Percentiles rank a stretch among this genome's conserved stretches.
phyloP scores from a whole-genome alignment of 2,329 filamentous ascomycete genomes.

The Trichoderma sp. region DNA sequence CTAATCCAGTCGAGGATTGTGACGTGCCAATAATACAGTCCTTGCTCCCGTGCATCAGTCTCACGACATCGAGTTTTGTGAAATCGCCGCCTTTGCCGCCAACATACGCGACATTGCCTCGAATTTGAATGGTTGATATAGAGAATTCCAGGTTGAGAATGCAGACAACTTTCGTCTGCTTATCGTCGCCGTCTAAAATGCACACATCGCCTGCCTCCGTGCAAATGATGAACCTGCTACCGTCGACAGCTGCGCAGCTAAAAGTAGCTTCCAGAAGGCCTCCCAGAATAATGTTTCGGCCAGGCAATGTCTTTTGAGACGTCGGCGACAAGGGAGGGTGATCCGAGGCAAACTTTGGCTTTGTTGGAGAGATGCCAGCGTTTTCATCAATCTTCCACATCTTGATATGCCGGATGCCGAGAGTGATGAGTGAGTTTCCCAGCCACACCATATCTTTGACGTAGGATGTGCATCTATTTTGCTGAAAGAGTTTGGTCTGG shows the following conservation, averaged over 20 bases:
- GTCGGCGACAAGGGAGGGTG: constrained; percentile 32
- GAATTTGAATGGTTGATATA: constrained; percentile 65
- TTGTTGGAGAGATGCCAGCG: constrained; percentile 59
- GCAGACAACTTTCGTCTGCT: constrained; percentile 67
- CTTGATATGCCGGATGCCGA: constrained; percentile 89
- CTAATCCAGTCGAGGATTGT: constrained; percentile 46
- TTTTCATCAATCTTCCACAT: constrained; percentile 82
- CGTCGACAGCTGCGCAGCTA: constrained; percentile 71
- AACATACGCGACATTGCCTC: constrained; percentile 61
- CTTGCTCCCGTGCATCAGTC: constrained; percentile 44
- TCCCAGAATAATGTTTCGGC: constrained; percentile 84
- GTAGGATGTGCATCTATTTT: constrained; percentile 87
- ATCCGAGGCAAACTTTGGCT: constrained; percentile 55
- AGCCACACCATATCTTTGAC: constrained; percentile 90
- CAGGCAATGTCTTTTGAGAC: constrained; percentile 65
- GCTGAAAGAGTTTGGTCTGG: constrained; percentile 72
- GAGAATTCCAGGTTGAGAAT: constrained; percentile 65
- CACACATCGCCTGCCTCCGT: constrained; percentile 90
- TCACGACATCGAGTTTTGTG: constrained; percentile 50
- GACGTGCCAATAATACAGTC: constrained; percentile 41
- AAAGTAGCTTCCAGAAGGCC: constrained; percentile 81
- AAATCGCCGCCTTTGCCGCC: constrained; percentile 65
- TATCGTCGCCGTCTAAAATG: constrained; percentile 73
- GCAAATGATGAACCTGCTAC: constrained; percentile 75
- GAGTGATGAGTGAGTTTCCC: constrained; percentile 76